Base-by-base conservation (phyloP, 257 asterid species). In the Craterostigma plantagineum region DNA sequence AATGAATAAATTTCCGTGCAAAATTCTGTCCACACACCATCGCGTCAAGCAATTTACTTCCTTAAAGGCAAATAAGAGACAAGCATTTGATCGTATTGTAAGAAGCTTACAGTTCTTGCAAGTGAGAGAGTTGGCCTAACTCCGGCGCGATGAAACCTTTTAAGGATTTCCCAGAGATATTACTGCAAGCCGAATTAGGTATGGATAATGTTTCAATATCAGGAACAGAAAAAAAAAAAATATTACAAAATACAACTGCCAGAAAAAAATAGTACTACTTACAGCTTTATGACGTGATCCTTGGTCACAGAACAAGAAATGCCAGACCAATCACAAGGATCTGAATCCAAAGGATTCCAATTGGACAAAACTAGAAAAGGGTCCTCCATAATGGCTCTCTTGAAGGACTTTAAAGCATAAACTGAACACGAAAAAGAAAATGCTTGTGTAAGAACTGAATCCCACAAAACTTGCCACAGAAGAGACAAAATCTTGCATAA, bases 261-360 rank as follows among this genome's bases (percentile, higher is more conserved):
- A 23, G 30, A 23, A 6, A 23, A 23, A 23, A 23, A 23, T 6
- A 23, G 6, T n/a, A n/a, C 6, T 23, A 35, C 94, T 86, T 68
- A 86, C 97, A 87, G 71, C 68, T 79, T 81, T 17, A 63, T 50
- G 47, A 87, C 76, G 64, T 74, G 81, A 68, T 81, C 85, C 58
- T 71, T 58, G 35, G 66, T 67, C 51, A 56, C 12, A 39, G 97
- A 76, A 63, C 97, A 87, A 49, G 58, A 59, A 64, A 87, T 45
- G 50, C 86, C 79, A 33, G 59, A 55, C 94, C 95, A 87, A 42
- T 52, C 69, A 61, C 97, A 87, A 56, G 95, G 92, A 72, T 72
- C 67, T 30, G 80, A 59, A 43, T 70, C 92, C 53, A 67, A 51
- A 34, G 73, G 52, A 50, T 74, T 69, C 97, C 95, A 87, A 68